Base-by-base conservation (phyloP, 1,284 basidiomycete species). In the Vanrija sp. region DNA sequence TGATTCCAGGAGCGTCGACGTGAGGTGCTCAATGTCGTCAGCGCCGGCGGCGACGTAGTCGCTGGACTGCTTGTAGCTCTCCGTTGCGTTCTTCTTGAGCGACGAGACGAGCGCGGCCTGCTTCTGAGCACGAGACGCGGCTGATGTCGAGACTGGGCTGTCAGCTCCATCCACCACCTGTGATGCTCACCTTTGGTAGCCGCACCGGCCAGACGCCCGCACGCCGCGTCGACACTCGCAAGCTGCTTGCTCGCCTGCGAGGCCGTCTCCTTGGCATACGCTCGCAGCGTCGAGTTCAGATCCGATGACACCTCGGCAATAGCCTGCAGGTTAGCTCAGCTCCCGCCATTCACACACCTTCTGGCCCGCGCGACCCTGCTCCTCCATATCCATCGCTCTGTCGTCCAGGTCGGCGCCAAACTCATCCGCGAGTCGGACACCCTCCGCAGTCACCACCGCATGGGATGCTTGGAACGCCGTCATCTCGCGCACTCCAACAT, bases 211-310 rank as follows among this genome's bases (percentile, higher is more conserved):
- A 73, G 45, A 8, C 57, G 41, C 12, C 9, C 54, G 41, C 69
- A 68, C 42, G 59, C 61, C 2, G 38, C 61, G 46, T 68, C 65
- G 1, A 72, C 60, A 8, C 46, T 54, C 7, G 24, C 23, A 6
- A 64, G 59, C 14, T 67, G 66, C 27, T 50, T 37, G 20, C 54
- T 55, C n/a, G 63, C 65, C 45, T 66, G 60, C 5, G 41, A 27
- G 12, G 45, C 39, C 9, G 63, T 67, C 19, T 63, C 53, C 39
- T 39, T 24, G 6, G 63, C 66, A 41, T 67, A 72, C 31, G 42
- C 57, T 24, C 63, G 59, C 16, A 73, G 52, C 31, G 56, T 35
- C 1, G 38, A 41, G 18, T 54, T 49, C 47, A 70, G 51, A 9
- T 64, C 66, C 18, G 41, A 41, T 24, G 49, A 41, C 4, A 68